phyloP scores from a whole-genome alignment of 2,329 filamentous ascomycete genomes.

The Pseudogymnoascus destructans region DNA sequence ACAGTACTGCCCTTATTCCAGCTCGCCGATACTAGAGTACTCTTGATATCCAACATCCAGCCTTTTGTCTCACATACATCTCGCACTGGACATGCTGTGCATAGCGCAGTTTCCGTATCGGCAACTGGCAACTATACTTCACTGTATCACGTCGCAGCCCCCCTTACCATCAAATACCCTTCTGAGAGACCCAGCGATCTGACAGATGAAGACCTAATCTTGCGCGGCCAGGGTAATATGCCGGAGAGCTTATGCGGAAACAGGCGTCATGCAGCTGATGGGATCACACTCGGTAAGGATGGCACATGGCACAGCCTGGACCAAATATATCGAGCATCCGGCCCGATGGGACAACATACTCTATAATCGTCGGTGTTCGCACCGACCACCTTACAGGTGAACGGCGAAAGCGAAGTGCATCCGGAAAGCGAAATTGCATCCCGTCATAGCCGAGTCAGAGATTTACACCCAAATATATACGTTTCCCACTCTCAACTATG shows the following conservation, averaged over 20 bases:
- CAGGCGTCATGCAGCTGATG: constrained; percentile 6
- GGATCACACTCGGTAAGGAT: neutral
- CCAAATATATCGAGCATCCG: constrained; percentile 3
- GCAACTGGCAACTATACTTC: neutral
- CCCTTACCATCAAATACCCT: neutral
- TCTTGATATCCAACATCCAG: constrained; percentile 1
- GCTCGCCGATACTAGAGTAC: neutral
- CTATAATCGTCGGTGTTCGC: too few relatives aligned
- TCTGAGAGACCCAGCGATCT: constrained; percentile 1
- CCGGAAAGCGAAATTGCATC: too few relatives aligned
- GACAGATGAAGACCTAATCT: constrained; percentile 3
- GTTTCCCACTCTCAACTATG: too few relatives aligned
- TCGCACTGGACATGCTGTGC: neutral
- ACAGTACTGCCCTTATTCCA: neutral
- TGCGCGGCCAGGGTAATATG: neutral
- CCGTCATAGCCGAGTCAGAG: too few relatives aligned
- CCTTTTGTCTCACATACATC: neutral
- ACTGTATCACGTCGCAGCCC: neutral
- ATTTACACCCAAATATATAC: too few relatives aligned
- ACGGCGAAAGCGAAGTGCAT: too few relatives aligned
- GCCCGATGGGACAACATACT: neutral
- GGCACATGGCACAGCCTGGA: constrained; percentile 2
- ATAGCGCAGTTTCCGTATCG: neutral
- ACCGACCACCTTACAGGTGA: too few relatives aligned
- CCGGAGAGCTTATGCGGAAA: constrained; percentile 6